A percentile compares a stretch with the other conserved stretches of the same genome.
Conservation (phyloP, 495 filamentous ascomycete species). For the Saxophila tyrrhenica region DNA sequence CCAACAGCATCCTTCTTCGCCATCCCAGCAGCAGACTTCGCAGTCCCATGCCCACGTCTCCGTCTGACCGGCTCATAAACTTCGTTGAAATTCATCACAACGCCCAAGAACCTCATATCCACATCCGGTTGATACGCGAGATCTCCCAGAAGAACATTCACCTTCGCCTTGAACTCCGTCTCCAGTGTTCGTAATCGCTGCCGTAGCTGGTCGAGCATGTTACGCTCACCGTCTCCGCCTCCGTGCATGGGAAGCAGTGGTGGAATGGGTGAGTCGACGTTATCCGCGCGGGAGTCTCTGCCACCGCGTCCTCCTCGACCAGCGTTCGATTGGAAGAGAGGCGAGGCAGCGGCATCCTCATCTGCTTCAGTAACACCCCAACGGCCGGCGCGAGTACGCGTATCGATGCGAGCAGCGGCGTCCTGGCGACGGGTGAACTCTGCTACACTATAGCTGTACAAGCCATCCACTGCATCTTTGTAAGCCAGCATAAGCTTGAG, state of each 20-base stretch:
- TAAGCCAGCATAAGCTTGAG: conserved; percentile 90
- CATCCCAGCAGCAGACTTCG: no score
- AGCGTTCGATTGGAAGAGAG: background rate
- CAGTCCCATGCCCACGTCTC: conserved; percentile 32
- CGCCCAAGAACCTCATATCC: conserved; percentile 89
- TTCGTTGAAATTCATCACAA: conserved; percentile 99
- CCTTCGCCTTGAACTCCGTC: conserved; percentile 56
- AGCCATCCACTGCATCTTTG: conserved; percentile 82
- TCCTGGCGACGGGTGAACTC: conserved; percentile 91
- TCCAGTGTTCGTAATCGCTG: conserved; percentile 59
- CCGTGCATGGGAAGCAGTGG: conserved; percentile 8
- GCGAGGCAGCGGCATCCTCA: conserved; percentile 23
- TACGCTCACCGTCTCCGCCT: conserved; percentile 40
- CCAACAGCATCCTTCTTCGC: no score
- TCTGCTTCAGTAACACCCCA: conserved; percentile 56
- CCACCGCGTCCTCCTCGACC: background rate
- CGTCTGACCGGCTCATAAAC: conserved; percentile 68
- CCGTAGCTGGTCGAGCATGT: conserved; percentile 65
- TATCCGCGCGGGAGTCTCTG: background rate
- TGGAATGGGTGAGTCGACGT: conserved; percentile 11
- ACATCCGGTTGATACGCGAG: conserved; percentile 85
- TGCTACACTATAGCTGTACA: conserved; percentile 86
- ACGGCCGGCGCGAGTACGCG: conserved; percentile 47
- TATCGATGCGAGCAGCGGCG: conserved; percentile 58
- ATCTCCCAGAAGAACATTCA: conserved; percentile 79